Percentiles rank a stretch among this genome's conserved stretches.
These are phyloP conservation scores for Cryphonectria parasitica DNA, from an alignment of 2,329 filamentous ascomycete species.

Conservation along the genomic window DNA sequence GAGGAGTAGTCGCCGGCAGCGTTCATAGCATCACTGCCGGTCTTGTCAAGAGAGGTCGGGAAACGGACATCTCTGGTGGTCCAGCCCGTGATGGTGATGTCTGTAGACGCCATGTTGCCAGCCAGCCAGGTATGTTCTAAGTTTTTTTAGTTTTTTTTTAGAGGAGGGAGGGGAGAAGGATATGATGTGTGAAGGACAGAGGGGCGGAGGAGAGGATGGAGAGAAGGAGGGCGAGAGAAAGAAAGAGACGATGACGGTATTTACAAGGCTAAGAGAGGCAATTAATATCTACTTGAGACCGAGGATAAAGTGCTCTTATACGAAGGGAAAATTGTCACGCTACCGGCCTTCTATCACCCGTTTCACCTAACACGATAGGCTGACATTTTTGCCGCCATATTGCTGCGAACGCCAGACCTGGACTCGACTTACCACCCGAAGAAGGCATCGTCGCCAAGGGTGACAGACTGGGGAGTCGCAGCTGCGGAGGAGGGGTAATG, in stretches of 20 bases:
- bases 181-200: not conserved
- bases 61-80: constrained; percentile 75
- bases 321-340: constrained; percentile 11
- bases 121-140: not conserved
- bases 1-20: constrained; percentile 89
- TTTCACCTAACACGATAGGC: constrained; percentile 14
- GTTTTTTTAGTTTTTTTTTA: not conserved
- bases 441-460: constrained; percentile 27
- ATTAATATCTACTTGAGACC: not conserved
- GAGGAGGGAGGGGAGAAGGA: not conserved
- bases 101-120: constrained; percentile 36
- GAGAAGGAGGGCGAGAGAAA: not conserved
- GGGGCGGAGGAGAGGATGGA: too few species aligned
- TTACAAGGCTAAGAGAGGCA: not conserved
- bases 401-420: not conserved
- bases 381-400: constrained; percentile 19
- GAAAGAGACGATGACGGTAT: not conserved
- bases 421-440: not conserved
- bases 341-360: constrained; percentile 27
- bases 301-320: constrained; percentile 12
- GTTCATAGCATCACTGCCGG: constrained; percentile 97
- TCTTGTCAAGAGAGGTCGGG: constrained; percentile 92
- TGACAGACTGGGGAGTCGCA: constrained; percentile 9
- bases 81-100: constrained; percentile 75
- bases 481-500: constrained; percentile 12